Conservation (phyloP, 805 yeast species). For the Phaffomyces antillensis region DNA sequence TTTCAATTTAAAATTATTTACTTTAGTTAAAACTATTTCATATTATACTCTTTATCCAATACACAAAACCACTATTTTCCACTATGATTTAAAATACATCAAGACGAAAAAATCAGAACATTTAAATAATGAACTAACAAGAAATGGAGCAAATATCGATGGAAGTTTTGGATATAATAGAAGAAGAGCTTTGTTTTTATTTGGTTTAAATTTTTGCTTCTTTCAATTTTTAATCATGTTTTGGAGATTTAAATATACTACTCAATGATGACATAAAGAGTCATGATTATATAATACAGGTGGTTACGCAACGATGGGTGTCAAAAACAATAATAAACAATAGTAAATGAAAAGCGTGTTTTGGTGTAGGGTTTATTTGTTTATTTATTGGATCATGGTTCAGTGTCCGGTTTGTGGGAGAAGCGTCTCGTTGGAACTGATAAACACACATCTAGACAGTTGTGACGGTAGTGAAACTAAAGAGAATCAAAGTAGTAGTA, state of each 20-base stretch:
- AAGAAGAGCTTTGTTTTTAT: not conserved
- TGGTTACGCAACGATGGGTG: too few relatives aligned
- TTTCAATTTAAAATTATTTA: too few relatives aligned
- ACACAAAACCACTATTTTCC: too few relatives aligned
- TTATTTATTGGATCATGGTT: constrained; percentile 11
- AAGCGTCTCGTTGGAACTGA: constrained; percentile 10
- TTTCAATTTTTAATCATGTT: not conserved
- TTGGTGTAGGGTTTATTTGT: too few relatives aligned
- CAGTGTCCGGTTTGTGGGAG: constrained; percentile 22
- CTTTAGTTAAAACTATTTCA: too few relatives aligned
- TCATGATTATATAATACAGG: not conserved
- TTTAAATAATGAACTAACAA: not conserved
- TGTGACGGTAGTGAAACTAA: constrained; percentile 14
- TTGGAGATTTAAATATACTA: not conserved
- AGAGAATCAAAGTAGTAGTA: constrained; percentile 4
- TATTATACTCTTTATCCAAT: too few relatives aligned
- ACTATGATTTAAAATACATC: not conserved
- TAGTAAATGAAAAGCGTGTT: too few relatives aligned
- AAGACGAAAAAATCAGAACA: not conserved
- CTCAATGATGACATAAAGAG: too few relatives aligned
- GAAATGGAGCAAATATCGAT: not conserved
- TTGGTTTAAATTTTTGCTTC: not conserved
- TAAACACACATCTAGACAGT: constrained; percentile 19
- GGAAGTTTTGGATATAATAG: not conserved
- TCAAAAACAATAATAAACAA: too few relatives aligned